Conservation (phyloP, 495 filamentous ascomycete species). For the Neurospora intermedia region DNA sequence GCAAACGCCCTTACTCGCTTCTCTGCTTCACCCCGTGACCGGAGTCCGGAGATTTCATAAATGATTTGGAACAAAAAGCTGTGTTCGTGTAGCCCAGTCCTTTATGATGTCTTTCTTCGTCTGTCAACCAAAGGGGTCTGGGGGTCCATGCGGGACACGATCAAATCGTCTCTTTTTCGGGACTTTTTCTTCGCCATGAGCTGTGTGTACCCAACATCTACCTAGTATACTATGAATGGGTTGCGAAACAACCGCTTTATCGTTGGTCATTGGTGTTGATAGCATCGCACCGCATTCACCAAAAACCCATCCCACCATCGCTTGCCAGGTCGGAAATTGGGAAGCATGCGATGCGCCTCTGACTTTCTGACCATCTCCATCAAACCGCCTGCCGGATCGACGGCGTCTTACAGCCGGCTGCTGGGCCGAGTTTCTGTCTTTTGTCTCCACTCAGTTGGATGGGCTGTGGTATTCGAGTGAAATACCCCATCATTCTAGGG, state of each 20-base stretch:
- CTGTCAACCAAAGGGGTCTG: neutral
- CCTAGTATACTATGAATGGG: neutral
- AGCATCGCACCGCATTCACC: neutral
- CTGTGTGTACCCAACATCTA: neutral
- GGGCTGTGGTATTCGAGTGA: neutral
- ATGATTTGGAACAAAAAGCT: neutral
- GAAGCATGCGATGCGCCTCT: neutral
- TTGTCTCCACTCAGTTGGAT: neutral
- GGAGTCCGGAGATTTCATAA: neutral
- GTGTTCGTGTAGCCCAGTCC: neutral
- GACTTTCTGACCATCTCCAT: neutral
- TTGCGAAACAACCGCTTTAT: neutral
- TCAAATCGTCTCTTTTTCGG: neutral
- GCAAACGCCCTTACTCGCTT: neutral
- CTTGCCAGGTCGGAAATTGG: neutral
- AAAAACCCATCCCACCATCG: neutral
- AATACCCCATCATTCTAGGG: neutral
- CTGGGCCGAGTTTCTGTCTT: neutral
- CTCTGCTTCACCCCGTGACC: neutral
- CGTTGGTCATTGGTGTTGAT: neutral
- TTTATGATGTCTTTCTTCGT: neutral
- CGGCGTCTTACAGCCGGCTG: neutral
- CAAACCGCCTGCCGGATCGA: neutral
- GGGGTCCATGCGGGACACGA: neutral
- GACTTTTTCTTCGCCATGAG: neutral